phyloP scores from a whole-genome alignment of 1,139 yeast genomes.

The Yamadazyma atlantica region DNA sequence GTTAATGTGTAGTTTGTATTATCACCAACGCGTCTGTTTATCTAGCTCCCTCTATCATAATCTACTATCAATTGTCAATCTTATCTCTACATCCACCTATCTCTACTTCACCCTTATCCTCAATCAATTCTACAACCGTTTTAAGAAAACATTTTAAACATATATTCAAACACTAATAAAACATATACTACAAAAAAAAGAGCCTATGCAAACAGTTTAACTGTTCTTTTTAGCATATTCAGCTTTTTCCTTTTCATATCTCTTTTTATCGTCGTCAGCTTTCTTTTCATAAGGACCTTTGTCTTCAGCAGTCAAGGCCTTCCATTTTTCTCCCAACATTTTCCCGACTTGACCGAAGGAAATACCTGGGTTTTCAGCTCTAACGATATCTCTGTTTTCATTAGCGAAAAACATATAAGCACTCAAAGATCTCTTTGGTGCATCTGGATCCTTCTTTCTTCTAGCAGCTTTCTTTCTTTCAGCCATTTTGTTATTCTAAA shows the following conservation, averaged over 20 bases:
- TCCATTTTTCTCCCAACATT: conserved; percentile 94
- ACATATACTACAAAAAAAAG: conserved; percentile 16
- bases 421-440: conserved; percentile 97
- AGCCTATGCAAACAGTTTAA: conserved; percentile 3
- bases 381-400: conserved; percentile 92
- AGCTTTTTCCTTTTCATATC: conserved; percentile 95
- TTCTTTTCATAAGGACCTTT: conserved; percentile 87
- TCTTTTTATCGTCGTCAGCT: conserved; percentile 94
- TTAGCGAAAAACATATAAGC: conserved; percentile 99
- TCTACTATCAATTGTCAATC: no score
- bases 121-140: neutral
- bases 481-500: conserved; percentile 15
- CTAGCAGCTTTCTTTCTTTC: conserved; percentile 50
- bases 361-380: conserved; percentile 93
- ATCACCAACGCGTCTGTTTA: no score
- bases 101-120: no score
- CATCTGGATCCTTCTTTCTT: conserved; percentile 86
- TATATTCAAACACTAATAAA: conserved; percentile 13
- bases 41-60: no score
- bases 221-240: conserved; percentile 63
- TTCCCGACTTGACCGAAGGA: conserved; percentile 91
- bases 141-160: conserved; percentile 3
- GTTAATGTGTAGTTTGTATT: no score
- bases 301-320: conserved; percentile 77
- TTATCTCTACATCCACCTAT: no score